Percentiles rank a stretch among this genome's conserved stretches.
These are phyloP conservation scores for Monosporascus ibericus DNA, from an alignment of 2,329 filamentous ascomycete species.

Conservation along the genomic window DNA sequence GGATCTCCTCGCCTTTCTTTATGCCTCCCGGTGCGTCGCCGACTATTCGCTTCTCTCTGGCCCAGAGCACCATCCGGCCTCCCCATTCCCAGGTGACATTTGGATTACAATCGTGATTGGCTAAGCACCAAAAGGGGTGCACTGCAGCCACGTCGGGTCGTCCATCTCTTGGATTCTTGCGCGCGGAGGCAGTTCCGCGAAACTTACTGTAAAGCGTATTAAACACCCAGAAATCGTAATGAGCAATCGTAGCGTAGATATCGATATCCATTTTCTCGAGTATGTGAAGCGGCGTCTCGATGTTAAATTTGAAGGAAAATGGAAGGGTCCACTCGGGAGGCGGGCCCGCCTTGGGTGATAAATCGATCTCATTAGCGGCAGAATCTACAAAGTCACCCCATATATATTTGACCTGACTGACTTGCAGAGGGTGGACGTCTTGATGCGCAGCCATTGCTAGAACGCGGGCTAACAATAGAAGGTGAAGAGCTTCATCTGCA, in stretches of 20 bases:
- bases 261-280: conserved; percentile 82
- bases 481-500: conserved; percentile 55
- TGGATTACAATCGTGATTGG: conserved; percentile 93
- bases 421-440: conserved; percentile 55
- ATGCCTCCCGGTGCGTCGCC: conserved; percentile 54
- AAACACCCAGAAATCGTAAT: conserved; percentile 73
- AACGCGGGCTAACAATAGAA: conserved; percentile 55
- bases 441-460: conserved; percentile 59
- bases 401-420: conserved; percentile 59
- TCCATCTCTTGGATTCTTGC: conserved; percentile 69
- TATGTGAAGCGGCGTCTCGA: conserved; percentile 68
- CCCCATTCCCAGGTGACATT: conserved; percentile 95
- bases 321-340: conserved; percentile 63
- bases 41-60: conserved; percentile 50
- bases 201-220: conserved; percentile 94
- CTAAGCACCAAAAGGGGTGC: conserved; percentile 92
- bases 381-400: conserved; percentile 61
- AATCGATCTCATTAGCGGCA: conserved; percentile 45
- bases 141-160: conserved; percentile 88
- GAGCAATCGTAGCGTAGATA: conserved; percentile 53
- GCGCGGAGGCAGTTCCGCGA: conserved; percentile 82
- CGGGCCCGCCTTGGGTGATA: conserved; percentile 47
- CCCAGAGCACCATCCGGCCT: conserved; percentile 66
- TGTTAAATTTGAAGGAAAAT: conserved; percentile 72
- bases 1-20: conserved; percentile 72